These are phyloP conservation scores for Aurifilum marmelostoma DNA, from an alignment of 2,329 filamentous ascomycete genomes.

Conservation along the genomic window DNA sequence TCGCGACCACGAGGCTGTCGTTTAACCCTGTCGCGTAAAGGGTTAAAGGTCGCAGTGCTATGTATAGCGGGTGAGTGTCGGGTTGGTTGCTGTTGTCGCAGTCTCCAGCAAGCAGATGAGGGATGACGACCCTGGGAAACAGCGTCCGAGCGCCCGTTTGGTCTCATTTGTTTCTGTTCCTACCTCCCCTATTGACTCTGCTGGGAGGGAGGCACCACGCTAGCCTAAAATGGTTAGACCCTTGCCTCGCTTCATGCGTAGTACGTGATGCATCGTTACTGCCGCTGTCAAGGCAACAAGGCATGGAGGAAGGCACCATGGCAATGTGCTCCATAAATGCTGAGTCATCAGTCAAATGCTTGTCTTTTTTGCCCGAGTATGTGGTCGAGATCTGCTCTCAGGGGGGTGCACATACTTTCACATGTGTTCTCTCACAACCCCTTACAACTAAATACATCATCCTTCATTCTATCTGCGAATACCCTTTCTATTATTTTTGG, in stretches of 20 bases:
- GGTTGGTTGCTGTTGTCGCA: background rate
- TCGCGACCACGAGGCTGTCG: conserved; percentile 23
- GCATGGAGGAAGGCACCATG: no score
- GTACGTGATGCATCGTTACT: background rate
- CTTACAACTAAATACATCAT: no score
- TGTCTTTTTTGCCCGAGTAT: background rate
- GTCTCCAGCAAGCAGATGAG: conserved; percentile 3
- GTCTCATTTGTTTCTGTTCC: conserved; percentile 6
- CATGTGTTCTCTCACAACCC: background rate
- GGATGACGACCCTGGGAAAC: background rate
- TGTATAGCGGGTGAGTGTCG: background rate
- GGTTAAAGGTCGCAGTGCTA: background rate
- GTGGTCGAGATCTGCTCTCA: no score
- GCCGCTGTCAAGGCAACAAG: conserved; percentile 10
- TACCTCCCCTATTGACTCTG: background rate
- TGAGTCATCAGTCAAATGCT: background rate
- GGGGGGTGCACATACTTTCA: background rate
- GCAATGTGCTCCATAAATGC: no score
- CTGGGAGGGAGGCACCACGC: background rate
- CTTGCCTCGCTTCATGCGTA: no score
- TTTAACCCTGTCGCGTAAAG: conserved; percentile 21
- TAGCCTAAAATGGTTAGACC: background rate
- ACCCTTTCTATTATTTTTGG: no score
- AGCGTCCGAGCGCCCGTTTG: background rate
- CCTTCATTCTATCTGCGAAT: no score